These are phyloP conservation scores for Trapa bicornis DNA, from an alignment of 345 rosid species.

Conservation along the genomic window DNA sequence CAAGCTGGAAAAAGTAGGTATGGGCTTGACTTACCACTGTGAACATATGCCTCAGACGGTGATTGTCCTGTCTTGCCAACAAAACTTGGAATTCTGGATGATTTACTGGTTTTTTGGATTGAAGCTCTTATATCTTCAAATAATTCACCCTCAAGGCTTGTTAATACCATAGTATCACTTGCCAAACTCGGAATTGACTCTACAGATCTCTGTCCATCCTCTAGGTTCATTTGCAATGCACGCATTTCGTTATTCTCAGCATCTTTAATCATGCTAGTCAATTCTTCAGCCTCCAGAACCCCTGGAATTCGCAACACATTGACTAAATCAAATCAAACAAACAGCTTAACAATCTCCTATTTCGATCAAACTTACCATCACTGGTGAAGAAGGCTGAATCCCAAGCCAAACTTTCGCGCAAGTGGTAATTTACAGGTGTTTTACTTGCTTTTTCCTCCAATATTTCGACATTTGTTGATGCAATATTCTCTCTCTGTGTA, in stretches of 20 bases:
- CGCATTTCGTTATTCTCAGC: constrained; percentile 25
- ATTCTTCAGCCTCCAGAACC: constrained; percentile 74
- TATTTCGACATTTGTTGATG: constrained; percentile 23
- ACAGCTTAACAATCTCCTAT: neutral
- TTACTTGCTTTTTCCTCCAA: constrained; percentile 21
- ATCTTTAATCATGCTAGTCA: constrained; percentile 59
- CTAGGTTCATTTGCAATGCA: constrained; percentile 48
- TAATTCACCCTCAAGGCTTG: constrained; percentile 38
- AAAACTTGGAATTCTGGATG: constrained; percentile 19
- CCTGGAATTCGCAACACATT: constrained; percentile 25
- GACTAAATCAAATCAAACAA: neutral
- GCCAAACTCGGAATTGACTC: constrained; percentile 66
- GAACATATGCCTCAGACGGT: constrained; percentile 15
- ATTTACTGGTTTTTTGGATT: constrained; percentile 44
- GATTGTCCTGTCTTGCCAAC: constrained; percentile 17
- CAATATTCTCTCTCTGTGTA: constrained; percentile 13
- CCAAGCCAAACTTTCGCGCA: constrained; percentile 88
- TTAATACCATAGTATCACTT: constrained; percentile 47
- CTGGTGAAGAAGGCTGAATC: constrained; percentile 79
- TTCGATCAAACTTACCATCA: constrained; percentile 29
- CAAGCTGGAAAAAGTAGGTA: constrained; percentile 1
- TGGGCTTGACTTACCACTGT: constrained; percentile 47
- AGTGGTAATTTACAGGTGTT: constrained; percentile 36
- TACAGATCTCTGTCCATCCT: constrained; percentile 51
- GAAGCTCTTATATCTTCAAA: constrained; percentile 76